Evolutionary conservation across 2,329 filamentous ascomycete species (phyloP), one percentile per base, ranked within the genome.

Genomic region (Cladosporium sphaerospermum): DNA sequence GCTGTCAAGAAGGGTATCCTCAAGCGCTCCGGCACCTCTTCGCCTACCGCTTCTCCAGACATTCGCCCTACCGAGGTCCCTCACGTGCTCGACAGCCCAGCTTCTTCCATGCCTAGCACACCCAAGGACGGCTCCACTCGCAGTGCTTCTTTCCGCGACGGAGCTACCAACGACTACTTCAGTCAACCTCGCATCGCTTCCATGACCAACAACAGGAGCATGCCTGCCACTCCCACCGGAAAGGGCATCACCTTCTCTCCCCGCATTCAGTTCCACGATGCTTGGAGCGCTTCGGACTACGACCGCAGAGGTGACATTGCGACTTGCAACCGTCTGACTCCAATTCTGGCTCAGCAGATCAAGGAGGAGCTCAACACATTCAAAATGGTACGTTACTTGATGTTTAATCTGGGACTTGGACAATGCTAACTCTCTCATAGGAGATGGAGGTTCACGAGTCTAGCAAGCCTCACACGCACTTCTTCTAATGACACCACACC

Each of bases 371-470:
- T 99, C 63, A 99, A 99, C 75, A 95, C 85, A 63, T 99, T 99
- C 79, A 99, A 99, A 73, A 99, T 99, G 93, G 89, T 93, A 76
- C 57, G 84, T 73, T 16, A 3, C 43, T 11, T n/a, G 13, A 37
- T 14, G n/a, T 4, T 2, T 10, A 6, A 7, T 14, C 11, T 9
- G 16, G 46, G 3, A 13, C n/a, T n/a, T 18, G 9, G 19, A 18
- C 32, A 43, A 45, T 57, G 60, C 76, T 81, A 70, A 81, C 62
- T 37, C 42, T 14, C n/a, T 9, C 9, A 13, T 11, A 97, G 93
- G 93, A 99, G 77, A 99, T 99, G 93, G 93, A 97, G 78, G 93
- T 99, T 65, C 93, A 99, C 71, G 93, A 97, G 74, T 89, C 86
- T 70, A 97, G 93, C 61, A 99, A 97, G 77, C 91, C 96, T 67